Conservation (phyloP, 371 early-diverging fungal species). For the Cladochytrium tenue region DNA sequence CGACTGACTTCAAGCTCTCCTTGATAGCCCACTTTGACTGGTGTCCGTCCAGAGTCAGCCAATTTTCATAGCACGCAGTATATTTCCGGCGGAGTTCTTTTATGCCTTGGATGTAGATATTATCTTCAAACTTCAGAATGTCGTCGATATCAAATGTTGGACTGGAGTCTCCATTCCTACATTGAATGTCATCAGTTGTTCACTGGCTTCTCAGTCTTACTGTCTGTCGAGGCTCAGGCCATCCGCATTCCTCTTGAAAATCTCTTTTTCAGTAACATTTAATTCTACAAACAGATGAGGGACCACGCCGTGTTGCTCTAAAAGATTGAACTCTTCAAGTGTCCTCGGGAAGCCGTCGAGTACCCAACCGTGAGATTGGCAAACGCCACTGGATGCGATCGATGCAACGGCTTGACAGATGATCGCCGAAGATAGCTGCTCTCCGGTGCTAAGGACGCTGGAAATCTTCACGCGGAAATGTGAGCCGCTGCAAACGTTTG, state of each 20-base stretch:
- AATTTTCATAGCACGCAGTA: slow-evolving; percentile 38
- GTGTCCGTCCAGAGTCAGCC: slow-evolving; percentile 32
- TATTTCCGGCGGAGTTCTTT: slow-evolving; percentile 8
- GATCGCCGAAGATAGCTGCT: slow-evolving; percentile 29
- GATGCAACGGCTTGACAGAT: slow-evolving; percentile 33
- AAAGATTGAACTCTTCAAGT: slow-evolving; percentile 28
- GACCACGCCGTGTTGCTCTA: slow-evolving; percentile 37
- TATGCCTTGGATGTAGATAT: slow-evolving; percentile 17
- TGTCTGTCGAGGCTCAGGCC: slow-evolving; percentile 17
- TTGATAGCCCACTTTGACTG: slow-evolving; percentile 48
- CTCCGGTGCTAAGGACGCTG: slow-evolving; percentile 26
- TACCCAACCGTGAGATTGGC: slow-evolving; percentile 47
- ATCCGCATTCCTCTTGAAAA: slow-evolving; percentile 14
- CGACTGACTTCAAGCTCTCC: slow-evolving; percentile 1
- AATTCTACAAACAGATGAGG: slow-evolving; percentile 46
- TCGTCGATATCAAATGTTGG: slow-evolving; percentile 21
- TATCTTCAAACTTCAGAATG: slow-evolving; percentile 13
- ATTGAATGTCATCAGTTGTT: no score
- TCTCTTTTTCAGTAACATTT: slow-evolving; percentile 18
- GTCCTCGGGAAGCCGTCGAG: slow-evolving; percentile 52
- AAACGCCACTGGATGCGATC: slow-evolving; percentile 35
- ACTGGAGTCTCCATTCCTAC: background rate
- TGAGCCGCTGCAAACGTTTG: background rate
- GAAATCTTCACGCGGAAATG: slow-evolving; percentile 18
- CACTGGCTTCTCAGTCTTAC: no score